Base-by-base conservation (phyloP, 768 basidiomycete genomes). In the Clitopilus hobsonii region DNA sequence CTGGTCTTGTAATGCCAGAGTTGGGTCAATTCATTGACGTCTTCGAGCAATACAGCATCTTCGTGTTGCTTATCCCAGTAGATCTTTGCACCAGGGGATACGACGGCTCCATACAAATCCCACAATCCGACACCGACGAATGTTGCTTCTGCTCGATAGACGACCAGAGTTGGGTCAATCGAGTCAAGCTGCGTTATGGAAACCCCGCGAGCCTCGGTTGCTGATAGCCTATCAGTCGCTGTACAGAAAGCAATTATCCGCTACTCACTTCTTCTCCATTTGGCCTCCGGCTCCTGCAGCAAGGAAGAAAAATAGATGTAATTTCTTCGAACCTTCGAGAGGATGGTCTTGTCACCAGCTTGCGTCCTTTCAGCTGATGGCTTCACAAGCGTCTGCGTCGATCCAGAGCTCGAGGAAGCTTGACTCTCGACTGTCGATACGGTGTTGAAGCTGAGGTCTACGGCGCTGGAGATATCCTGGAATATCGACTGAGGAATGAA, bases 291-390 rank as follows among this genome's bases (percentile, higher is more conserved):
- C 63, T 98, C 96, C 69, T 98, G 97, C 49, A 99, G 71, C 49
- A 99, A 74, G 0, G 95, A 97, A 1, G 95, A 95, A 68, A 99
- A 98, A 70, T 98, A 98, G 52, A 98, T 98, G 63, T 99, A 99
- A 67, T 91, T 96, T 56, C 97, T 79, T 64, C 86, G 83, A 20
- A 98, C 91, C 59, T 94, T 78, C 5, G 91, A 85, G 14, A 90
- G 65, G n/a, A 98, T 89, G 3, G 87, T 84, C 67, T 94, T 92
- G 59, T 92, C 87, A 5, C 83, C 88, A 1, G 81, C 81, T 5
- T 81, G 71, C 67, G 83, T 67, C 71, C 87, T 59, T 67, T 83
- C 66, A 26, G 69, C 65, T 20, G 65, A 69, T 4, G 71, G 61
- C 7, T 81, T 69, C 38, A 69, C 70, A 5, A 75, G 59, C 23